Evolutionary conservation across 495 filamentous ascomycete genomes (phyloP).

Genomic region (Geopyxis carbonaria): DNA sequence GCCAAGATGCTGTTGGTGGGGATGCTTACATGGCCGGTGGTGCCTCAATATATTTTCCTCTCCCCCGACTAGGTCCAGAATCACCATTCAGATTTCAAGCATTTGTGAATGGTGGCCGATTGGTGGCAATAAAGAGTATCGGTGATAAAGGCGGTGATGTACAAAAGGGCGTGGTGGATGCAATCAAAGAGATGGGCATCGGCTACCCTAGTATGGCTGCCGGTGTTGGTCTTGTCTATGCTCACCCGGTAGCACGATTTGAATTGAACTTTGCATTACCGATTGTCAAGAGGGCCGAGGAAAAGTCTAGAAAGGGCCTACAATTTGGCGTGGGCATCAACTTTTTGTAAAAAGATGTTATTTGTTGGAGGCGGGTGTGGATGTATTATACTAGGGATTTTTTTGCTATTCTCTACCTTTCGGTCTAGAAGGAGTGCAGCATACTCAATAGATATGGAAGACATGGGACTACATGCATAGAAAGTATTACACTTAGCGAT

Average conservation of each 20-base stretch:
- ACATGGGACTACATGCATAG: too few relatives aligned
- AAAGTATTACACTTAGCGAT: too few relatives aligned
- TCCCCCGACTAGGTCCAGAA: constrained; percentile 60
- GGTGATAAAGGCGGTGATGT: constrained; percentile 28
- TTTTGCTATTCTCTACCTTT: neutral
- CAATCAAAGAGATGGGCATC: constrained; percentile 48
- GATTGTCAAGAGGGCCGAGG: constrained; percentile 58
- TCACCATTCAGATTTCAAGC: constrained; percentile 75
- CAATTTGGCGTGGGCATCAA: constrained; percentile 87
- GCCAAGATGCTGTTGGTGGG: constrained; percentile 68
- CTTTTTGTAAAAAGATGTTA: constrained; percentile 46
- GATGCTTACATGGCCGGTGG: constrained; percentile 81
- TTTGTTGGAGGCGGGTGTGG: neutral
- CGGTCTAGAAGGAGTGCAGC: constrained; percentile 1
- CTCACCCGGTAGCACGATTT: constrained; percentile 76
- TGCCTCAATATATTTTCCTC: constrained; percentile 63
- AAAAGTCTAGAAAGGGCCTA: constrained; percentile 77
- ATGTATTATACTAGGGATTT: neutral
- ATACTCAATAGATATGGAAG: neutral
- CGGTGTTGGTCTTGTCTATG: constrained; percentile 82
- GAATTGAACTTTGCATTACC: constrained; percentile 91
- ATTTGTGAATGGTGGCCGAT: constrained; percentile 76
- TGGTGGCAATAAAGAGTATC: constrained; percentile 52
- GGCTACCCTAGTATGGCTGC: constrained; percentile 73
- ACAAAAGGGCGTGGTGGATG: constrained; percentile 31